Conservation (phyloP, 768 basidiomycete species). For the Suillus americanus region DNA sequence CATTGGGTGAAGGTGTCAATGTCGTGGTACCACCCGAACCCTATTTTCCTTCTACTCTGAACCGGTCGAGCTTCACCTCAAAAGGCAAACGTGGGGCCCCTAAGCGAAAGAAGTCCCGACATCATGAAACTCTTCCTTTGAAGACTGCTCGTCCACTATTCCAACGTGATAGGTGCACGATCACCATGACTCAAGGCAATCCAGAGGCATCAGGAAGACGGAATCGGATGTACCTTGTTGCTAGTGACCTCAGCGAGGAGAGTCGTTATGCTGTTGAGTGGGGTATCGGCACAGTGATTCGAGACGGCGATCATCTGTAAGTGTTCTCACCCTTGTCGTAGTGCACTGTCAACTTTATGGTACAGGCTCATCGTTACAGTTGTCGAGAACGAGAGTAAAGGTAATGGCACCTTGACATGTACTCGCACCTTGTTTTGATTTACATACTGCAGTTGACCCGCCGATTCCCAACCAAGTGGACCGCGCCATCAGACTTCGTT, state of each 20-base stretch:
- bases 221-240: slow-evolving; percentile 76
- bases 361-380: slow-evolving; percentile 80
- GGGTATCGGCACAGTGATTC: slow-evolving; percentile 93
- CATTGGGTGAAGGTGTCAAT: slow-evolving; percentile 90
- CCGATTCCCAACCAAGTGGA: slow-evolving; percentile 70
- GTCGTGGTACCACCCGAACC: slow-evolving; percentile 83
- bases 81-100: slow-evolving; percentile 35
- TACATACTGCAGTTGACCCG: slow-evolving; percentile 56
- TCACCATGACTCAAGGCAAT: slow-evolving; percentile 84
- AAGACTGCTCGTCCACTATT: slow-evolving; percentile 78
- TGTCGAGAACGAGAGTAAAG: slow-evolving; percentile 88
- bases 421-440: slow-evolving; percentile 5
- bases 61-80: slow-evolving; percentile 45
- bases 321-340: slow-evolving; percentile 15
- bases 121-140: slow-evolving; percentile 64
- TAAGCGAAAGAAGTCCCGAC: slow-evolving; percentile 59
- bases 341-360: slow-evolving; percentile 2
- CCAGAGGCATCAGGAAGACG: slow-evolving; percentile 60
- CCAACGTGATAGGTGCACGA: slow-evolving; percentile 89
- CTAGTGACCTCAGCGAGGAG: slow-evolving; percentile 95
- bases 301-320: slow-evolving; percentile 91
- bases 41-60: slow-evolving; percentile 75
- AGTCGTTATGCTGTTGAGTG: slow-evolving; percentile 94
- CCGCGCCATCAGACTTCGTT: slow-evolving; percentile 73
- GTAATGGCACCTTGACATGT: slow-evolving; percentile 39